Evolutionary conservation across 495 filamentous ascomycete genomes (phyloP), one percentile per base, ranked within the genome.

Genomic region (Usnea hakonensis): DNA sequence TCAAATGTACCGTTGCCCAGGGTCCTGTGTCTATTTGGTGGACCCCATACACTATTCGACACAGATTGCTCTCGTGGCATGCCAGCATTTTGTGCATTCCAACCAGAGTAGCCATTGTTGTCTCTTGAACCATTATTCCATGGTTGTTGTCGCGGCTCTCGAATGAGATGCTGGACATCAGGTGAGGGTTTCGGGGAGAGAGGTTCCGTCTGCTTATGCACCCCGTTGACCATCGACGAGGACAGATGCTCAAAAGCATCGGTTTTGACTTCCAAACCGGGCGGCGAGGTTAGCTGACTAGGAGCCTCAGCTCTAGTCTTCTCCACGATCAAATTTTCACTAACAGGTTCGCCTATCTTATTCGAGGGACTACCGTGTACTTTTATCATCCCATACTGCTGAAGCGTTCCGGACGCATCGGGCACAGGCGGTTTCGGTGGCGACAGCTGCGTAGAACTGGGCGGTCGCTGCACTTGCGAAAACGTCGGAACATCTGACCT

Each of bases 1-100:
- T 85, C 83, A 68, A 91, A 91, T 5, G 88, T 88, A n/a, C 89
- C 89, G 66, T 91, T 91, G 3, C 89, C 89, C 28, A 91, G 77
- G 26, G 82, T 83, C 60, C 83, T 82, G 66, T 89, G 83, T 68
- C 82, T 87, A 54, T 79, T 84, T 10, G 87, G 79, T n/a, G 86
- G 83, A 38, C 87, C 88, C 89, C 89, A 91, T 8, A 88, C 83
- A 67, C 87, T 90, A 55, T 81, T 77, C 32, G 81, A 73, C 2
- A 78, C 66, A 57, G 79, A 68, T 44, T 80, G 58, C 60, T 69
- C 59, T 67, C 72, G 62, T 35, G 66, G 55, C 55, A 68, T 64
- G 26, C 57, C 57, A 19, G 48, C 28, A 52, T 52, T 52, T 13
- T 58, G 59, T 21, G 57, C 61, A 57, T 57, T 67, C 72, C 72